Percentiles rank a stretch among this genome's conserved stretches.
Conservation (phyloP, 2,329 filamentous ascomycete genomes). For the Fusarium musae region DNA sequence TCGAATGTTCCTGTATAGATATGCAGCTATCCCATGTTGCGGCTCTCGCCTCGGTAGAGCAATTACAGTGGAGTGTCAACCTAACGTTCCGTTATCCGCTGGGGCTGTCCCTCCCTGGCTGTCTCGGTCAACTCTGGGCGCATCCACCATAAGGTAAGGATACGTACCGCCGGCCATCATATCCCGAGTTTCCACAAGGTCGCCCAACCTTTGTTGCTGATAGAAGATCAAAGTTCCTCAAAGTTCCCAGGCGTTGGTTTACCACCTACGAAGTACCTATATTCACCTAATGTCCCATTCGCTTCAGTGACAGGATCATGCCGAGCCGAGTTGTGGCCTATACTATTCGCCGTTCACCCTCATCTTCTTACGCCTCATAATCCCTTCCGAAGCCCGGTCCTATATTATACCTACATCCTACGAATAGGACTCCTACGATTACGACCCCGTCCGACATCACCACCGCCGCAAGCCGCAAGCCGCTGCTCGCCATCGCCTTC, state of each 20-base stretch:
- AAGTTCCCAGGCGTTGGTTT: conserved; percentile 10
- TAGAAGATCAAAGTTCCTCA: conserved; percentile 18
- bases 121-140: background rate
- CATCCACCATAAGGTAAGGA: conserved; percentile 33
- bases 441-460: conserved; percentile 16
- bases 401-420: background rate
- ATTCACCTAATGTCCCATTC: conserved; percentile 17
- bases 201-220: conserved; percentile 38
- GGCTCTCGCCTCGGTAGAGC: conserved; percentile 21
- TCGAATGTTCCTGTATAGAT: conserved; percentile 14
- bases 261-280: background rate
- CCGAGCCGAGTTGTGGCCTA: conserved; percentile 39
- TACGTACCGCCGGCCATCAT: conserved; percentile 41
- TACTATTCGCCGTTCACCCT: conserved; percentile 37
- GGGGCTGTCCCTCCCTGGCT: background rate
- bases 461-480: conserved; percentile 21
- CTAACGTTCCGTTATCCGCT: background rate
- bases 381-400: conserved; percentile 23
- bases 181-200: conserved; percentile 39
- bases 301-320: conserved; percentile 44
- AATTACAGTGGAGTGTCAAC: conserved; percentile 4
- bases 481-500: conserved; percentile 53
- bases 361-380: conserved; percentile 42
- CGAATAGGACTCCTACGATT: conserved; percentile 5
- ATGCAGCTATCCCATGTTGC: conserved; percentile 42